Conservation (phyloP, 192 early-diverging fungal genomes). For the Backusella luteola region DNA sequence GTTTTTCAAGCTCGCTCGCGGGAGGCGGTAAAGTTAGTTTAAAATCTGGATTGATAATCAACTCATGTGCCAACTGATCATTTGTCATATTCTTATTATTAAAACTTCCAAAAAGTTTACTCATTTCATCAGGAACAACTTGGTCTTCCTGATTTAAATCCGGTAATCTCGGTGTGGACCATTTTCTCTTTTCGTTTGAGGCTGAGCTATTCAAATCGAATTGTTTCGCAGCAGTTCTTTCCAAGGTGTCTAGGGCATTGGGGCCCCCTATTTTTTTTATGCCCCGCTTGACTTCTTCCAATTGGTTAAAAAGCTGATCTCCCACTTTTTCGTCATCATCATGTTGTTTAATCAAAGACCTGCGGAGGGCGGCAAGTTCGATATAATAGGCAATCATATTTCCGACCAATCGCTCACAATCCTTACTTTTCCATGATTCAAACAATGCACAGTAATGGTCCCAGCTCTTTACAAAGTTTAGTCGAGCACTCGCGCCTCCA, state of each 20-base stretch:
- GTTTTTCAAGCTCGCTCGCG: conserved; percentile 46
- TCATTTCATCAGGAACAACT: conserved; percentile 21
- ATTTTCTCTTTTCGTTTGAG: neutral
- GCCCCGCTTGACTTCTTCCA: conserved; percentile 19
- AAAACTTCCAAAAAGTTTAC: conserved; percentile 30
- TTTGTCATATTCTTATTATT: conserved; percentile 50
- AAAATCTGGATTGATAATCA: conserved; percentile 74
- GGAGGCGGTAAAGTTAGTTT: conserved; percentile 38
- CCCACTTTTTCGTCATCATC: conserved; percentile 28
- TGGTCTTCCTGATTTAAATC: neutral
- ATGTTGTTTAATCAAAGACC: conserved; percentile 44
- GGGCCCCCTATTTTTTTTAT: conserved; percentile 17
- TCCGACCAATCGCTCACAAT: conserved; percentile 57
- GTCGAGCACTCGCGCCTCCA: neutral
- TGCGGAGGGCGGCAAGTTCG: conserved; percentile 66
- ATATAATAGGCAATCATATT: conserved; percentile 66
- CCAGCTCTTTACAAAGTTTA: conserved; percentile 55
- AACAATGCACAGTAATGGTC: conserved; percentile 61
- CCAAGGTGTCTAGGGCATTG: conserved; percentile 1
- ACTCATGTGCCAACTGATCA: conserved; percentile 73
- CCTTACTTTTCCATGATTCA: conserved; percentile 68
- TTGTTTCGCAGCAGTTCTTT: neutral
- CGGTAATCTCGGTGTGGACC: neutral
- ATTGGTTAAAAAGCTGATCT: conserved; percentile 24
- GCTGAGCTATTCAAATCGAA: neutral